Percentiles rank a stretch among this genome's conserved stretches.
Evolutionary conservation across 2,329 filamentous ascomycete species (phyloP).

Genomic region (Colletotrichum higginsianum): DNA sequence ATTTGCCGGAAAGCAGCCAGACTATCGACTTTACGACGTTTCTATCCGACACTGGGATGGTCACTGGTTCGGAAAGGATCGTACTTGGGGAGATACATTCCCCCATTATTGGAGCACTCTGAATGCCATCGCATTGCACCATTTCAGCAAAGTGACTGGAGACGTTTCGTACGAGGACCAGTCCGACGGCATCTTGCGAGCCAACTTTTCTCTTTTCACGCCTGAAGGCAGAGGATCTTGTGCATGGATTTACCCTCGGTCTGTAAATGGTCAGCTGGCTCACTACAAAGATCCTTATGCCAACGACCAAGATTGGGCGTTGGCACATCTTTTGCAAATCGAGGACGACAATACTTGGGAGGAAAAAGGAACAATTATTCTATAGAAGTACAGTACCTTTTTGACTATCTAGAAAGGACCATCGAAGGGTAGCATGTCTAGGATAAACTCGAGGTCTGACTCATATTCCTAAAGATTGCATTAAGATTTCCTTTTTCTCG

Average conservation of each 20-base stretch:
- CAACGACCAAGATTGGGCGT: conserved; percentile 40
- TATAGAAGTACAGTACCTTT: no score
- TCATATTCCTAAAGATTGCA: no score
- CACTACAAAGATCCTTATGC: conserved; percentile 39
- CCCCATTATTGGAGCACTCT: conserved; percentile 42
- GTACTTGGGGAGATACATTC: conserved; percentile 40
- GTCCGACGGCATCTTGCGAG: conserved; percentile 27
- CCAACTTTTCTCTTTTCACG: conserved; percentile 33
- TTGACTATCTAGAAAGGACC: no score
- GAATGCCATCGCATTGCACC: conserved; percentile 35
- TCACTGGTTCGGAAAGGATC: conserved; percentile 41
- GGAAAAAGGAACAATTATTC: no score
- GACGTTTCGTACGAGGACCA: conserved; percentile 1
- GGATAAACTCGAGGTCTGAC: no score
- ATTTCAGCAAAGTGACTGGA: conserved; percentile 22
- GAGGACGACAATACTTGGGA: conserved; percentile 23
- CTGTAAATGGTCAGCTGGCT: conserved; percentile 33
- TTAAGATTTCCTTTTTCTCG: no score
- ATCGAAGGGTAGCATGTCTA: no score
- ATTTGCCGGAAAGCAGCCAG: conserved; percentile 38
- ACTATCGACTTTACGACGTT: conserved; percentile 39
- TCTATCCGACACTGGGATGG: conserved; percentile 41
- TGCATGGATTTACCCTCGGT: conserved; percentile 39
- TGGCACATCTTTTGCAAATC: conserved; percentile 34
- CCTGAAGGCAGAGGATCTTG: conserved; percentile 34